These are phyloP conservation scores for Gossypium aridum DNA, from an alignment of 441 rosid species.

Conservation along the genomic window DNA sequence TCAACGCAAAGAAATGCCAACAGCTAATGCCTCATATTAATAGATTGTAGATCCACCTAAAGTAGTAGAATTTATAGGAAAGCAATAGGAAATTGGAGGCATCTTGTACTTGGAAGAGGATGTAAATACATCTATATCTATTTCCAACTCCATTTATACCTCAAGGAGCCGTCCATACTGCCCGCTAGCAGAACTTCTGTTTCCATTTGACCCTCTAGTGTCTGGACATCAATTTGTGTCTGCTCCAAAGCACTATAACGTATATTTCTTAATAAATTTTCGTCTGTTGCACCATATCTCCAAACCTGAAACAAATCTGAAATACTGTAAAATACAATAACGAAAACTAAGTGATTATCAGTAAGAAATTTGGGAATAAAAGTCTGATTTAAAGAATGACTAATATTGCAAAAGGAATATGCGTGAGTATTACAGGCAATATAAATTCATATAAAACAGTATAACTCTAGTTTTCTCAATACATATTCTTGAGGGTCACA, in stretches of 20 bases:
- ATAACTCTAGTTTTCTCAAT: neutral
- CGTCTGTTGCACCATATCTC: conserved; percentile 31
- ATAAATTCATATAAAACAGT: neutral
- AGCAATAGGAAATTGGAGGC: no score
- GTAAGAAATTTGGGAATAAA: neutral
- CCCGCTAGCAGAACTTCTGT: conserved; percentile 52
- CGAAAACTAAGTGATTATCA: neutral
- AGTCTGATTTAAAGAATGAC: neutral
- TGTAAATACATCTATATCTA: conserved; percentile 6
- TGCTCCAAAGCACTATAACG: conserved; percentile 55
- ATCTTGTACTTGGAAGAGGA: neutral
- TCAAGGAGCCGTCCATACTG: conserved; percentile 41
- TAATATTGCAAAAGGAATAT: neutral
- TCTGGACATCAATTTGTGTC: conserved; percentile 29
- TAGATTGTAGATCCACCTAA: neutral
- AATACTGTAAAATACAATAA: neutral
- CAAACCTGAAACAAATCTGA: conserved; percentile 31
- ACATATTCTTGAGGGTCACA: neutral
- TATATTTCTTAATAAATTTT: conserved; percentile 1
- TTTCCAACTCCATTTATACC: conserved; percentile 33
- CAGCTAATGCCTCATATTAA: neutral
- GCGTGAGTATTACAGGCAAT: no score
- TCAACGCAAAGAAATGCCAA: neutral
- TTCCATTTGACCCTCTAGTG: conserved; percentile 46
- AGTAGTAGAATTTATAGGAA: no score